Base-by-base conservation (phyloP, 345 rosid genomes). In the Mallotus nudiflorus region DNA sequence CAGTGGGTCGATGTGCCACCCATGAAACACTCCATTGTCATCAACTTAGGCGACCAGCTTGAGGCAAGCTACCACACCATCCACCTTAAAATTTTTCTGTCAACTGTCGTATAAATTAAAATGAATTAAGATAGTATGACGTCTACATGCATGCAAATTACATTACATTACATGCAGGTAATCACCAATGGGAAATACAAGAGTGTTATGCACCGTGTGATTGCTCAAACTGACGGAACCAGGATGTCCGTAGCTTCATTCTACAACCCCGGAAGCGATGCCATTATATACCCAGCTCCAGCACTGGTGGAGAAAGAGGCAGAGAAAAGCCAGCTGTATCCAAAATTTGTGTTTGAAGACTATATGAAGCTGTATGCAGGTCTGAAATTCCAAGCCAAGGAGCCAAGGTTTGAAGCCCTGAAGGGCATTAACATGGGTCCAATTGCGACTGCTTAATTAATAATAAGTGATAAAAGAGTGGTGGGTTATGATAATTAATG, bases 41-140 rank as follows among this genome's bases (percentile, higher is more conserved):
- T 92, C 88, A 95, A 95, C 83, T 81, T 87, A 15, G 97, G 99
- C 19, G 97, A 94, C 88, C 97, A 94, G 65, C 88, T 91, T 66
- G 98, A 91, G 98, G 97, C 88, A 79, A 0, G 45, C 14, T n/a
- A n/a, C n/a, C n/a, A 24, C 27, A 3, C 31, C 2, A 52, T 46
- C 29, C 37, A 42, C 31, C 11, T 29, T 0, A n/a, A n/a, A n/a
- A n/a, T n/a, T n/a, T n/a, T n/a, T n/a, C n/a, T n/a, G n/a, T n/a
- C n/a, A n/a, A n/a, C n/a, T n/a, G n/a, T n/a, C n/a, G n/a, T n/a
- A n/a, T n/a, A n/a, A n/a, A n/a, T n/a, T n/a, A n/a, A n/a, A n/a
- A n/a, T n/a, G n/a, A n/a, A n/a, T n/a, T n/a, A n/a, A n/a, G n/a
- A n/a, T 29, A 3, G 28, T 33, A 0, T n/a, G 15, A 20, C 16